Conservation (phyloP, 805 yeast species). For the Starmerella vitae region DNA sequence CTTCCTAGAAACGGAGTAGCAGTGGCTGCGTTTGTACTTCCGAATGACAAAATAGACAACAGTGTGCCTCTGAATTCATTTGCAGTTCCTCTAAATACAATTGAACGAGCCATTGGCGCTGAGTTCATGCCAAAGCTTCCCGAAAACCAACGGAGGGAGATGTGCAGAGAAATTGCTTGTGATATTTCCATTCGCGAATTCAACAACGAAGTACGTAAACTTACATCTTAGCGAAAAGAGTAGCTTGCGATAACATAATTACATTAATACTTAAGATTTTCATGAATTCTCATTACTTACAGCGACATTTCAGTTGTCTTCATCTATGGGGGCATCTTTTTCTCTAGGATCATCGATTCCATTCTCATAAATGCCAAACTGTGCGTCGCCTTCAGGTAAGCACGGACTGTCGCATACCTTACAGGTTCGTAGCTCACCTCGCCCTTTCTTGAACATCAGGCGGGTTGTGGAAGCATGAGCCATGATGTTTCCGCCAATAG, state of each 20-base stretch:
- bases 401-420: slow-evolving; percentile 94
- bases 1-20: slow-evolving; percentile 36
- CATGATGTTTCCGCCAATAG: slow-evolving; percentile 94
- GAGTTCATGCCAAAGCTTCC: slow-evolving; percentile 65
- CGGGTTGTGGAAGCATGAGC: slow-evolving; percentile 96
- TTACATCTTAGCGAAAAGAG: slow-evolving; percentile 8
- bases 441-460: slow-evolving; percentile 76
- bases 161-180: slow-evolving; percentile 74
- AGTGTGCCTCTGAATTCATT: slow-evolving; percentile 55
- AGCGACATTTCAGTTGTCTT: slow-evolving; percentile 4
- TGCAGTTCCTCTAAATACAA: slow-evolving; percentile 78
- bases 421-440: slow-evolving; percentile 84
- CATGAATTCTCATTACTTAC: too few relatives aligned
- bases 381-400: slow-evolving; percentile 87
- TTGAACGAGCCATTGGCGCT: slow-evolving; percentile 77
- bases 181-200: slow-evolving; percentile 60
- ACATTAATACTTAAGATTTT: neutral
- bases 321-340: slow-evolving; percentile 36
- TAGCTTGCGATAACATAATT: neutral
- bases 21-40: slow-evolving; percentile 87
- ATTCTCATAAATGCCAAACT: slow-evolving; percentile 90
- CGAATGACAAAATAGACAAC: slow-evolving; percentile 71
- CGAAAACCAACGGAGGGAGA: slow-evolving; percentile 38
- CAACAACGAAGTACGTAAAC: slow-evolving; percentile 26
- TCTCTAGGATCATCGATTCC: slow-evolving; percentile 94